These are phyloP conservation scores for Moesziomyces sp. DNA, from an alignment of 1,284 basidiomycete species.

Conservation along the genomic window DNA sequence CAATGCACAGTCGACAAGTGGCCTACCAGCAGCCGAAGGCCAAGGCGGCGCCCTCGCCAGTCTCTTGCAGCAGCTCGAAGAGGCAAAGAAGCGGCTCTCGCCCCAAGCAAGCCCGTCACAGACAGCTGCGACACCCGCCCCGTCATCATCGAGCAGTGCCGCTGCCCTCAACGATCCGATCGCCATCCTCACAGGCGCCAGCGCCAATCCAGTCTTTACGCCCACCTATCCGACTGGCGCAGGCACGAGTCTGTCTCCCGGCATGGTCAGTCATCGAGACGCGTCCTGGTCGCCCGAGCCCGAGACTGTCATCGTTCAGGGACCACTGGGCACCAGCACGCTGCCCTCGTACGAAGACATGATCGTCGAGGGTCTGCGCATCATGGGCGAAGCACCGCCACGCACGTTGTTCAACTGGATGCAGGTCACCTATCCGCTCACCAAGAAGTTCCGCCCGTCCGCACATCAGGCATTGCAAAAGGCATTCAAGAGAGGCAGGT, in stretches of 20 bases:
- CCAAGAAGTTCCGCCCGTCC: conserved; percentile 65
- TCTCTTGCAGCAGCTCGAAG: conserved; percentile 40
- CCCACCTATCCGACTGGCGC: conserved; percentile 17
- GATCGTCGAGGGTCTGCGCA: conserved; percentile 59
- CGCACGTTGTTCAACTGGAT: conserved; percentile 62
- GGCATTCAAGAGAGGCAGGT: conserved; percentile 62
- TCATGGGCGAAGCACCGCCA: conserved; percentile 56
- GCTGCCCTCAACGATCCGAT: conserved; percentile 26
- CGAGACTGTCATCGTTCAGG: conserved; percentile 44
- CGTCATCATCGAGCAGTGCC: neutral
- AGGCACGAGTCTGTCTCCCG: neutral
- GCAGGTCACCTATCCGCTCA: conserved; percentile 62
- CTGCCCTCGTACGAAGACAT: conserved; percentile 64
- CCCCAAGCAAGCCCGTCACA: conserved; percentile 3
- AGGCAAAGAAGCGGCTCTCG: conserved; percentile 31
- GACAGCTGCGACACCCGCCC: conserved; percentile 1
- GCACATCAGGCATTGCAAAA: conserved; percentile 65
- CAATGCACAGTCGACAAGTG: conserved; percentile 2
- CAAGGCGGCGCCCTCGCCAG: conserved; percentile 24
- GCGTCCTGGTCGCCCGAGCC: conserved; percentile 39
- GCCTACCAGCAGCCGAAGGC: conserved; percentile 10
- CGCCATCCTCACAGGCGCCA: conserved; percentile 44
- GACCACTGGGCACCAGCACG: conserved; percentile 50
- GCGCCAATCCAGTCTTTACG: conserved; percentile 39
- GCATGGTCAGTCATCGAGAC: conserved; percentile 4